Base-by-base conservation (phyloP, 306 rosid species). In the Ochetophila trinervis region DNA sequence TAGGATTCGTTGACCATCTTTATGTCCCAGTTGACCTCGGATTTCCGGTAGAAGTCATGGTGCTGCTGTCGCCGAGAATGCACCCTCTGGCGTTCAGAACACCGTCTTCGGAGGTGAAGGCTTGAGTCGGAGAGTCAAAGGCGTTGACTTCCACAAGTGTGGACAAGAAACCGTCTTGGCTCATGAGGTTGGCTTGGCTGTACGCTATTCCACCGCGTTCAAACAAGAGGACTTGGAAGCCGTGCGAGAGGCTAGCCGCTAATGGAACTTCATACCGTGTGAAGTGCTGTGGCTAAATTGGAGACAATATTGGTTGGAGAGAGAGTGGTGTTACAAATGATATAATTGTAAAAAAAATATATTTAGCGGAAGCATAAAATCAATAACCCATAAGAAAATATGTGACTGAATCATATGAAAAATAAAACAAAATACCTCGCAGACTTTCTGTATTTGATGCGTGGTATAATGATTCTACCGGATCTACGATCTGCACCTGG, bases 31-130 rank as follows among this genome's bases (percentile, higher is more conserved):
- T 27, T 0, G 12, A 83, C 17, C 3, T 79, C 77, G 0, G 95
- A 88, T 3, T 58, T 65, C 0, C 0, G 10, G 57, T 83, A 90
- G 75, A 90, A 94, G 0, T 82, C 87, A 94, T 86, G 47, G 86
- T 90, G 70, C 95, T 90, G 76, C 99, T 86, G 27, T 97, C 99
- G 4, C 97, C 99, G 60, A 94, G 99, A 78, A 94, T 78, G 3
- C 90, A 85, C 1, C 99, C 99, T 0, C 97, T 81, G 17, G 95
- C 96, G 35, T 94, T 94, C n/a, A 77, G 81, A 19, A 94, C 87
- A 2, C 97, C 99, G 11, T 94, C 99, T 45, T 88, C 96, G 0
- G 99, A 94, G 6, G 66, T 70, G 84, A 94, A 94, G 8, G 80
- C 40, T 34, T 94, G 88, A 0, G 88, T 79, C 0, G 99, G 87